phyloP scores from a whole-genome alignment of 1,139 yeast genomes.

The Zygoascus sp. region DNA sequence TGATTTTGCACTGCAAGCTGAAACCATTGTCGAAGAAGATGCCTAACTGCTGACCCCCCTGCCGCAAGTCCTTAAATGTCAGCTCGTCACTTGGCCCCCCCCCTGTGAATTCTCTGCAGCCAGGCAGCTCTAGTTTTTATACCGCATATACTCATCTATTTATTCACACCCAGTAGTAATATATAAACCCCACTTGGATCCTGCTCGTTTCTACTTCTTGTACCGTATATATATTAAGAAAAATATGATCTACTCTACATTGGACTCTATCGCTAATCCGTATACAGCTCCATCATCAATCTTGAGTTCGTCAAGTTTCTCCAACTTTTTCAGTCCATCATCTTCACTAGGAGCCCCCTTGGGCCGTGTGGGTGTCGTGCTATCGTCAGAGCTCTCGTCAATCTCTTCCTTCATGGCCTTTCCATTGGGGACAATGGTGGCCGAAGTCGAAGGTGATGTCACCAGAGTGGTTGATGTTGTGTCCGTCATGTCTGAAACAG shows the following conservation, averaged over 20 bases:
- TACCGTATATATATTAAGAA: slow-evolving; percentile 8
- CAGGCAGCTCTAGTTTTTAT: too few relatives aligned
- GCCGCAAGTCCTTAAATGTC: too few relatives aligned
- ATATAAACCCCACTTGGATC: too few relatives aligned
- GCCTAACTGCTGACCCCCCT: neutral
- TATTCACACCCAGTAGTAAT: too few relatives aligned
- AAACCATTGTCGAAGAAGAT: neutral
- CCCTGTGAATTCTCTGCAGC: too few relatives aligned
- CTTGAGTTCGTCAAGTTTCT: slow-evolving; percentile 17
- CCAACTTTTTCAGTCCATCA: slow-evolving; percentile 6
- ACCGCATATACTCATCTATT: neutral
- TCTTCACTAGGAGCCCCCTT: slow-evolving; percentile 10
- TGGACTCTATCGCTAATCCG: slow-evolving; percentile 24
- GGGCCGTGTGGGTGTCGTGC: slow-evolving; percentile 11
- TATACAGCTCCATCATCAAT: slow-evolving; percentile 19
- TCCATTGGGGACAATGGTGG: slow-evolving; percentile 2
- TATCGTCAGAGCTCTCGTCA: slow-evolving; percentile 13
- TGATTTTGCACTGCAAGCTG: slow-evolving; percentile 5
- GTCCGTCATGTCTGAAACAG: slow-evolving; percentile 9
- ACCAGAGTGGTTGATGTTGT: slow-evolving; percentile 9
- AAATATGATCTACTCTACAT: slow-evolving; percentile 9
- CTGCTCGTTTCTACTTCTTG: too few relatives aligned
- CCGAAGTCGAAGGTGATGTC: slow-evolving; percentile 8
- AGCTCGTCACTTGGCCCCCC: too few relatives aligned
- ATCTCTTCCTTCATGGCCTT: slow-evolving; percentile 7